These are phyloP conservation scores for Ophiobolus disseminans DNA, from an alignment of 2,329 filamentous ascomycete genomes.

Conservation along the genomic window DNA sequence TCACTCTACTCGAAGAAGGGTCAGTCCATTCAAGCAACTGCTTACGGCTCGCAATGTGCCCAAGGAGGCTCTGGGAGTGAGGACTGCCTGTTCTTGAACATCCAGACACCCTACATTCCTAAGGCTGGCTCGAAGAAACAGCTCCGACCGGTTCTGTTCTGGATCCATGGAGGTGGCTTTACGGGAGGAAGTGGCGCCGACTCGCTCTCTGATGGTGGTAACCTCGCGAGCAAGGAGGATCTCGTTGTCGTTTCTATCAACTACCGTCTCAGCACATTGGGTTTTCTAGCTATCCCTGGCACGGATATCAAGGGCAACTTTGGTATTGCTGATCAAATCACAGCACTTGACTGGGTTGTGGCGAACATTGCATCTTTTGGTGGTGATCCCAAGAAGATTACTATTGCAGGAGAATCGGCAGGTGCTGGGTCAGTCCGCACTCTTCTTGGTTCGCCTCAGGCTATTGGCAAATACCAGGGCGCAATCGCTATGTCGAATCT, in stretches of 20 bases:
- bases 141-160: conserved; percentile 58
- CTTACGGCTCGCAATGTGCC: conserved; percentile 56
- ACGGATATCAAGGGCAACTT: conserved; percentile 63
- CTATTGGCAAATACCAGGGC: conserved; percentile 57
- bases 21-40: conserved; percentile 55
- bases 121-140: conserved; percentile 48
- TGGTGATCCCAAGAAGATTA: conserved; percentile 56
- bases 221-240: conserved; percentile 65
- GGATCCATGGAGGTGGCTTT: conserved; percentile 65
- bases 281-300: conserved; percentile 64
- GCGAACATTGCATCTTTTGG: conserved; percentile 57
- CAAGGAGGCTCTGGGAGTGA: conserved; percentile 52
- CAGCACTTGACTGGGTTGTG: conserved; percentile 57
- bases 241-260: conserved; percentile 67
- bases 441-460: conserved; percentile 59
- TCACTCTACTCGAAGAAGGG: conserved; percentile 54
- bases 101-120: conserved; percentile 52
- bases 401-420: conserved; percentile 57
- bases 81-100: conserved; percentile 59
- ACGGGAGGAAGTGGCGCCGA: conserved; percentile 54
- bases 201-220: conserved; percentile 58
- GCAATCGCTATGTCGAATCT: conserved; percentile 61
- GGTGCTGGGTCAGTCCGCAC: conserved; percentile 65
- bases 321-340: conserved; percentile 60
- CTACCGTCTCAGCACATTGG: conserved; percentile 65